Conservation (phyloP, 768 basidiomycete species). For the Rhizopogon sp. region DNA sequence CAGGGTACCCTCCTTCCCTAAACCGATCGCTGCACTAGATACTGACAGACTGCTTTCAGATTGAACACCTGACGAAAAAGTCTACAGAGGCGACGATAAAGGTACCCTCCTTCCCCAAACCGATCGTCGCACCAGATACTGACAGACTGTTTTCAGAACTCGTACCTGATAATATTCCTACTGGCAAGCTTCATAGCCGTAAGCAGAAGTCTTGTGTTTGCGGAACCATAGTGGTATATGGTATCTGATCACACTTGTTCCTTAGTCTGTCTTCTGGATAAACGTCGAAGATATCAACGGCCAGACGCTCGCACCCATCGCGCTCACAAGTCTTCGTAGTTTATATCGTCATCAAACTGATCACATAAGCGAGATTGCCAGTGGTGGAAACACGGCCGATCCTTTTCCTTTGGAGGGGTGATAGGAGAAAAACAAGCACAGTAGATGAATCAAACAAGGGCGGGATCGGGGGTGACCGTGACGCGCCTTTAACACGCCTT, state of each 20-base stretch:
- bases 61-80: conserved; percentile 42
- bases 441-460: no score
- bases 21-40: conserved; percentile 15
- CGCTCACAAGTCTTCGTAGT: conserved; percentile 8
- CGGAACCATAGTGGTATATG: no score
- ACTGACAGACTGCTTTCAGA: conserved; percentile 8
- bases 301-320: not conserved
- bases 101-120: conserved; percentile 5
- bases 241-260: not conserved
- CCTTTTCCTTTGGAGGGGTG: conserved; percentile 3
- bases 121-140: conserved; percentile 15
- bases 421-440: no score
- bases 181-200: conserved; percentile 44
- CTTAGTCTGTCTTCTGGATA: conserved; percentile 53
- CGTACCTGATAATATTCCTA: conserved; percentile 58
- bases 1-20: conserved; percentile 11
- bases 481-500: no score
- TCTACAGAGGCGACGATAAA: conserved; percentile 24
- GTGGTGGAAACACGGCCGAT: conserved; percentile 18
- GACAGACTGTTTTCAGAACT: conserved; percentile 13
- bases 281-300: conserved; percentile 42
- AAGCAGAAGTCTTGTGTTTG: not conserved
- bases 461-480: no score
- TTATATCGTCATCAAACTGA: conserved; percentile 48
- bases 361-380: conserved; percentile 11